Evolutionary conservation across 352 stramenopile genomes (phyloP).

Genomic region (Hyaloperonospora brassicae): DNA sequence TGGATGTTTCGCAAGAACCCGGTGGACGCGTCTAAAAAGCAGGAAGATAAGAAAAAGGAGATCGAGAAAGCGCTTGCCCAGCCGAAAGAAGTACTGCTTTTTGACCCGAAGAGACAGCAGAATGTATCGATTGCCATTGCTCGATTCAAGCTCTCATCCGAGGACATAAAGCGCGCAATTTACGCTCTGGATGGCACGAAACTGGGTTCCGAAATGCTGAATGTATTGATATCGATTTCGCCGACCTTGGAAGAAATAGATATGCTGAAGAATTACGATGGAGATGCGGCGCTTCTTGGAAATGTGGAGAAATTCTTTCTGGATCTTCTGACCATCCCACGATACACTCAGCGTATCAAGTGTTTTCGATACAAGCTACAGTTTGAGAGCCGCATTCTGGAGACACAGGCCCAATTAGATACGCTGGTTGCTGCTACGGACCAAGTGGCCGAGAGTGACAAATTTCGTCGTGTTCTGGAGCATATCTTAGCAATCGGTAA

Average conservation of each 20-base stretch:
- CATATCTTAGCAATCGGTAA: slow-evolving; percentile 88
- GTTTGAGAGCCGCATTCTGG: slow-evolving; percentile 78
- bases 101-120: slow-evolving; percentile 95
- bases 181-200: slow-evolving; percentile 67
- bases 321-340: slow-evolving; percentile 75
- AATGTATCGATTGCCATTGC: slow-evolving; percentile 97
- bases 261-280: slow-evolving; percentile 87
- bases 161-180: slow-evolving; percentile 82
- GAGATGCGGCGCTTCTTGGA: slow-evolving; percentile 75
- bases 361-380: slow-evolving; percentile 82
- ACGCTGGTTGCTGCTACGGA: slow-evolving; percentile 75
- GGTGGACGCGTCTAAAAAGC: slow-evolving; percentile 50
- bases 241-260: slow-evolving; percentile 87
- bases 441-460: slow-evolving; percentile 71
- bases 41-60: slow-evolving; percentile 80
- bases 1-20: slow-evolving; percentile 87
- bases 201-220: slow-evolving; percentile 76
- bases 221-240: slow-evolving; percentile 83
- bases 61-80: slow-evolving; percentile 26
- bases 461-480: slow-evolving; percentile 72
- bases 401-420: slow-evolving; percentile 77
- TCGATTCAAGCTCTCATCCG: slow-evolving; percentile 88
- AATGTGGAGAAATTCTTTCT: slow-evolving; percentile 87
- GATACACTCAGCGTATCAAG: slow-evolving; percentile 85
- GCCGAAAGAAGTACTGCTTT: slow-evolving; percentile 75